These are phyloP conservation scores for Lobulomyces angularis DNA, from an alignment of 192 early-diverging fungal genomes.

Conservation along the genomic window DNA sequence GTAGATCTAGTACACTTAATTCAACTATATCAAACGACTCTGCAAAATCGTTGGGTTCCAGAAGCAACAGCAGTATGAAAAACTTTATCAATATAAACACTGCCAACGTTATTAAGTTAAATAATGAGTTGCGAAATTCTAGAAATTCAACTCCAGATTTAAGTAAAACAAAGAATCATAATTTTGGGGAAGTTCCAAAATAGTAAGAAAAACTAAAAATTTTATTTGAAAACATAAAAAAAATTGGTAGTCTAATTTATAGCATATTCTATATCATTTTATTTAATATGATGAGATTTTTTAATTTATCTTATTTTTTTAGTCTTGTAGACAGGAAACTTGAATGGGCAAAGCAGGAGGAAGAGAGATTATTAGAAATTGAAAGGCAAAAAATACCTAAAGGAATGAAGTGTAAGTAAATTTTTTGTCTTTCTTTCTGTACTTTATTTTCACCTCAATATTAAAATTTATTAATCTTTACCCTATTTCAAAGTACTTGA, in stretches of 20 bases:
- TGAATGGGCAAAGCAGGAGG: slow-evolving; percentile 39
- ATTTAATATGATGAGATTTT: background rate
- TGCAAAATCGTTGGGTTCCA: too few species aligned
- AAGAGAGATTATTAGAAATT: slow-evolving; percentile 23
- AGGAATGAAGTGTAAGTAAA: slow-evolving; percentile 25
- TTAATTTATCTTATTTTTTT: slow-evolving; percentile 1
- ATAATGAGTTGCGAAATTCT: too few species aligned
- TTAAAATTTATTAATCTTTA: background rate
- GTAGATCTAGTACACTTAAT: too few species aligned
- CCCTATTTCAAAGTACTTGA: slow-evolving; percentile 16
- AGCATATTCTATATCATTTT: background rate
- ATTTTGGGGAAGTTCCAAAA: slow-evolving; percentile 33
- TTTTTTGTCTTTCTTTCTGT: background rate
- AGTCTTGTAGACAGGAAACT: slow-evolving; percentile 40
- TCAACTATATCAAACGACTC: too few species aligned
- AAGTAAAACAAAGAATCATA: too few species aligned
- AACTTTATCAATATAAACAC: too few species aligned
- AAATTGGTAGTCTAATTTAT: background rate
- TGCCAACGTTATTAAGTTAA: too few species aligned
- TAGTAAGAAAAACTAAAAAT: too few species aligned
- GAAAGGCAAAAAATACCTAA: slow-evolving; percentile 31
- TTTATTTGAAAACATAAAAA: too few species aligned
- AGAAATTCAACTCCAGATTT: too few species aligned
- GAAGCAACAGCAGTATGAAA: too few species aligned
- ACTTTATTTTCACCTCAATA: slow-evolving; percentile 4